Base-by-base conservation (phyloP, 2,329 filamentous ascomycete species). In the Cordyceps farinosa region DNA sequence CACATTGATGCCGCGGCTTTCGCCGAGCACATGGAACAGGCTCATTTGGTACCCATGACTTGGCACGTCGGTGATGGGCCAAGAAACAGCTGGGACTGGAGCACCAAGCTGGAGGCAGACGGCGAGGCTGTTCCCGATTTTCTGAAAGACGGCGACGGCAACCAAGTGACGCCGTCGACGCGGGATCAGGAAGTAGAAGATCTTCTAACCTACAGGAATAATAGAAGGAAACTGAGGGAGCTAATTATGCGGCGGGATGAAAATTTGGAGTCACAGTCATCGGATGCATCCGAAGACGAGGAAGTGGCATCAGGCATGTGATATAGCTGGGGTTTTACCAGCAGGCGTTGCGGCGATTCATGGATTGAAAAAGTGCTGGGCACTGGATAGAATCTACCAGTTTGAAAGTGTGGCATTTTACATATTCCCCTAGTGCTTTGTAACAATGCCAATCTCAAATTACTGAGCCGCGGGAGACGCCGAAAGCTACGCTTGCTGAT, bases 11-110 rank as follows among this genome's bases (percentile, higher is more conserved):
- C 71, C 15, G 66, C 73, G 2, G 73, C 75, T 5, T 82, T 86
- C 67, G 66, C 73, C n/a, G 67, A 69, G 1, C 86, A 89, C 66
- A 68, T 87, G 42, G 80, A 87, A 60, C 70, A 79, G 65, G 69
- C 67, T n/a, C 86, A 89, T 68, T 72, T 88, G 51, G 69, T 77
- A 13, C 79, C 81, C 2, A 75, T 84, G 62, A 75, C 77, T 44
- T 88, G 85, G 86, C 79, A 87, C 65, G 75, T 82, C 48, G 86
- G 86, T 17, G 86, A 88, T 59, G 86, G 86, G 0, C 81, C 81
- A 9, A 76, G 73, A 62, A 85, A 84, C 67, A 75, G 65, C 47
- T 44, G 59, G 10, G 57, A 51, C 65, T 65, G 63, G 51, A 69
- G 42, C 66, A 69, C 70, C 66, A 61, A 62, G 62, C 22, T 40